Conservation (phyloP, 2,329 filamentous ascomycete genomes). For the Hirsutella thompsonii region DNA sequence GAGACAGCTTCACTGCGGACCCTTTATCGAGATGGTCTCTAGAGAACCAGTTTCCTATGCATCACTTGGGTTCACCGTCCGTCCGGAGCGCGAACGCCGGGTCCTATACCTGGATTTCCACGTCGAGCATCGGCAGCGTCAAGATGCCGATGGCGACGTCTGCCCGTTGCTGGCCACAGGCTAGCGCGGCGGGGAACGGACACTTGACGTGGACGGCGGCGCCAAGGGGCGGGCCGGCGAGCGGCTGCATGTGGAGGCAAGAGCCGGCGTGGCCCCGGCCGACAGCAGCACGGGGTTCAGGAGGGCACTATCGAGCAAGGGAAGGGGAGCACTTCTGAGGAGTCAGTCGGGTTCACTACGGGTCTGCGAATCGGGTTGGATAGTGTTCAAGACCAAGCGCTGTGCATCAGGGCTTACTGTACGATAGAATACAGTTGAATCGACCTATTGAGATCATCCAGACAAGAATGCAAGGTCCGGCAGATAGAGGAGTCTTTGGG, state of each 20-base stretch:
- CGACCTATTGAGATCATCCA: too few relatives aligned
- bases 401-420: too few relatives aligned
- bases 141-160: background rate
- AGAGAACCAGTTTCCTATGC: background rate
- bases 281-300: background rate
- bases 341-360: too few relatives aligned
- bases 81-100: background rate
- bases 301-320: background rate
- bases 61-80: background rate
- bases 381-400: too few relatives aligned
- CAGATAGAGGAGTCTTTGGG: too few relatives aligned
- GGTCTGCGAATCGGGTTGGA: too few relatives aligned
- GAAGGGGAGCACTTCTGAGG: background rate
- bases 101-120: background rate
- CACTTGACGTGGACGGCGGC: background rate
- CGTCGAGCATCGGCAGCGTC: background rate
- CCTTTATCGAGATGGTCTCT: background rate
- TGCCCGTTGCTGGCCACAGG: background rate
- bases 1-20: background rate
- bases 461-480: too few relatives aligned
- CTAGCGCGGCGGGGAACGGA: background rate
- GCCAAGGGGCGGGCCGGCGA: background rate
- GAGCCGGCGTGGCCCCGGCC: background rate
- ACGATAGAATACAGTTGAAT: too few relatives aligned
- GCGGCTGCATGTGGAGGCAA: background rate